A percentile compares a stretch with the other conserved stretches of the same genome.
These are phyloP conservation scores for Chaetomiaceae sp. DNA, from an alignment of 2,329 filamentous ascomycete species.

Conservation along the genomic window DNA sequence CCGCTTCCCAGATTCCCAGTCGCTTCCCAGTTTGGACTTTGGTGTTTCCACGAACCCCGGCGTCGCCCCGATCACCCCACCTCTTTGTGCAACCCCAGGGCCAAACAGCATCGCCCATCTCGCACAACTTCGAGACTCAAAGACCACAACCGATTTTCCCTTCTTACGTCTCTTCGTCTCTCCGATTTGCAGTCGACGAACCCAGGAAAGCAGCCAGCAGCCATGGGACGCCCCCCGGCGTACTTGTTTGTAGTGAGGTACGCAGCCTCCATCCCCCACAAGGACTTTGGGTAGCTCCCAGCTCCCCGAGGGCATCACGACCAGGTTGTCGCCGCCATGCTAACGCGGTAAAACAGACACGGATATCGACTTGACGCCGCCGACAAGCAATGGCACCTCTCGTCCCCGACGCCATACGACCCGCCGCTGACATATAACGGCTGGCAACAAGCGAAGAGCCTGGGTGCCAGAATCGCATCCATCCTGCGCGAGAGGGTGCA, in stretches of 20 bases:
- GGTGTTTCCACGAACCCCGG: neutral
- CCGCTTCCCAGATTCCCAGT: too few species aligned
- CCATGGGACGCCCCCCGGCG: conserved; percentile 40
- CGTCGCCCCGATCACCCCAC: neutral
- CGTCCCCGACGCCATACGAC: conserved; percentile 90
- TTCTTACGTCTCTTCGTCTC: neutral
- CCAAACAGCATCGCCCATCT: neutral
- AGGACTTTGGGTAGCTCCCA: too few species aligned
- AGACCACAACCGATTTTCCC: neutral
- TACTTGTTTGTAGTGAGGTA: conserved; percentile 43
- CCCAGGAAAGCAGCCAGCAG: neutral
- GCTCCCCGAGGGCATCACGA: neutral
- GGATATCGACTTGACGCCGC: conserved; percentile 90
- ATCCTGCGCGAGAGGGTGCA: conserved; percentile 55
- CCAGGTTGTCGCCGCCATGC: too few species aligned
- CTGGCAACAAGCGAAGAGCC: conserved; percentile 78
- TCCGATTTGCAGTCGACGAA: too few species aligned
- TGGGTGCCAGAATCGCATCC: conserved; percentile 78
- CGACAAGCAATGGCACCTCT: conserved; percentile 91
- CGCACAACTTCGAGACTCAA: neutral
- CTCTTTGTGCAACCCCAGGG: neutral
- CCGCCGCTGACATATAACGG: conserved; percentile 92
- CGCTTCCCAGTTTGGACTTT: too few species aligned
- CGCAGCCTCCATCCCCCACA: conserved; percentile 1
- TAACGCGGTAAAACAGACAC: conserved; percentile 51